Evolutionary conservation across 331 rosid genomes (phyloP).

Genomic region (Arachis monticola): DNA sequence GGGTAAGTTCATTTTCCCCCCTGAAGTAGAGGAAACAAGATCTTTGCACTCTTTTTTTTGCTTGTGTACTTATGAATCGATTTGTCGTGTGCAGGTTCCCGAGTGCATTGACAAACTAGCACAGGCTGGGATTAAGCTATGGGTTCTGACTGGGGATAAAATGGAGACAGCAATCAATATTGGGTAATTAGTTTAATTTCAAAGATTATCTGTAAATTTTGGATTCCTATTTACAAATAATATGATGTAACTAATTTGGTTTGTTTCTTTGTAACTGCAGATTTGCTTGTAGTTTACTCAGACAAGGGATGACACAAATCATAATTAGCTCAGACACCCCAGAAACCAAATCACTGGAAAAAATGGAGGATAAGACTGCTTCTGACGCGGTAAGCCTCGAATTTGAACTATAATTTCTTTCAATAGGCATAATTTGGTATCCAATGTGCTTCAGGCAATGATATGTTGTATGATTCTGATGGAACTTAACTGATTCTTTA

Average conservation of each 20-base stretch:
- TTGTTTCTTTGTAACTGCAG: slow-evolving; percentile 45
- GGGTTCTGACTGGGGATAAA: slow-evolving; percentile 99
- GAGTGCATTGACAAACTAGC: slow-evolving; percentile 99
- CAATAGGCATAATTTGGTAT: slow-evolving; percentile 22
- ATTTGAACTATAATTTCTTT: slow-evolving; percentile 23
- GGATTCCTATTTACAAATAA: slow-evolving; percentile 9
- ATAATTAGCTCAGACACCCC: slow-evolving; percentile 83
- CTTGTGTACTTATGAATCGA: slow-evolving; percentile 23
- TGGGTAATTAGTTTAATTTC: slow-evolving; percentile 57
- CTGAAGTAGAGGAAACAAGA: neutral
- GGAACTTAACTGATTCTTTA: slow-evolving; percentile 43
- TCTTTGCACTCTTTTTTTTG: neutral
- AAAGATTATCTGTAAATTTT: slow-evolving; percentile 20
- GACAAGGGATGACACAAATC: slow-evolving; percentile 93
- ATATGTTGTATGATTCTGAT: slow-evolving; percentile 36
- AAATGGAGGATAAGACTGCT: slow-evolving; percentile 69
- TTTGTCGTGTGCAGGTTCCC: slow-evolving; percentile 68
- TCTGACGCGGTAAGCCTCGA: slow-evolving; percentile 51
- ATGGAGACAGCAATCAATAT: slow-evolving; percentile 99
- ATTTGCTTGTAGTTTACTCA: slow-evolving; percentile 93
- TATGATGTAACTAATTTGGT: slow-evolving; percentile 27
- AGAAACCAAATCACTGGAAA: slow-evolving; percentile 76
- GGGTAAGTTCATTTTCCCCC: slow-evolving; percentile 61
- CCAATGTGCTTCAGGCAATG: neutral
- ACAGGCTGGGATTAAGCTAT: slow-evolving; percentile 96